Conservation (phyloP, 352 stramenopile genomes). For the Globisporangium nagaii region DNA sequence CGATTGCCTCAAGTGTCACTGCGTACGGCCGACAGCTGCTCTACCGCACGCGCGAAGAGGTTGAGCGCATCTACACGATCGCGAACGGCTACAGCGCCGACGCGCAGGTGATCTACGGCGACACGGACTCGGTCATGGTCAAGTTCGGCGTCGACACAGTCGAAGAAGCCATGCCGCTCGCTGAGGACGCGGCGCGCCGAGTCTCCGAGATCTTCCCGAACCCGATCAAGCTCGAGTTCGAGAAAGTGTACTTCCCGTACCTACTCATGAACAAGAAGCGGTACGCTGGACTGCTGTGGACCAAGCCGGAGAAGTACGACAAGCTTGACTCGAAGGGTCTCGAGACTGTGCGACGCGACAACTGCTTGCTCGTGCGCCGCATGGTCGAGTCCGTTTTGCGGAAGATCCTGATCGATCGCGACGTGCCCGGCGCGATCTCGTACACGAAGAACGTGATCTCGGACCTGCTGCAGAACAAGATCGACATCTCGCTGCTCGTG, state of each 20-base stretch:
- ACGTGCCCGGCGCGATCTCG: conserved; percentile 93
- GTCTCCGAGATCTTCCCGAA: conserved; percentile 96
- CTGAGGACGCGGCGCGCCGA: conserved; percentile 92
- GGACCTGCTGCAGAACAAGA: conserved; percentile 99
- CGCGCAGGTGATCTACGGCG: conserved; percentile 98
- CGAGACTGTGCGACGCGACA: conserved; percentile 98
- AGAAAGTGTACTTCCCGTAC: conserved; percentile 99
- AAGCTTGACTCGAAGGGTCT: conserved; percentile 99
- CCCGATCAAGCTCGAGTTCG: conserved; percentile 98
- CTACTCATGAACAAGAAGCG: conserved; percentile 99
- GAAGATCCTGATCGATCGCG: conserved; percentile 98
- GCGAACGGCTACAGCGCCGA: conserved; percentile 92
- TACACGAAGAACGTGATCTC: conserved; percentile 98
- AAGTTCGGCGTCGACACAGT: conserved; percentile 97
- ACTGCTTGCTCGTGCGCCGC: conserved; percentile 96
- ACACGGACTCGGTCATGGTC: conserved; percentile 99
- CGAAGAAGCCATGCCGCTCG: conserved; percentile 97
- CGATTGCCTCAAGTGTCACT: conserved; percentile 97
- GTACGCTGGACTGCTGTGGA: conserved; percentile 79
- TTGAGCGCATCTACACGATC: conserved; percentile 96
- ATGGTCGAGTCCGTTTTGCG: conserved; percentile 96
- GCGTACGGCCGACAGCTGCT: conserved; percentile 97
- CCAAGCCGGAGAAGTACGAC: conserved; percentile 95
- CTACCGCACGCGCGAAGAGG: conserved; percentile 95
- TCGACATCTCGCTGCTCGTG: conserved; percentile 99